A percentile compares a stretch with the other conserved stretches of the same genome.
These are phyloP conservation scores for Colletotrichum karsti DNA, from an alignment of 2,329 filamentous ascomycete species.

Conservation along the genomic window DNA sequence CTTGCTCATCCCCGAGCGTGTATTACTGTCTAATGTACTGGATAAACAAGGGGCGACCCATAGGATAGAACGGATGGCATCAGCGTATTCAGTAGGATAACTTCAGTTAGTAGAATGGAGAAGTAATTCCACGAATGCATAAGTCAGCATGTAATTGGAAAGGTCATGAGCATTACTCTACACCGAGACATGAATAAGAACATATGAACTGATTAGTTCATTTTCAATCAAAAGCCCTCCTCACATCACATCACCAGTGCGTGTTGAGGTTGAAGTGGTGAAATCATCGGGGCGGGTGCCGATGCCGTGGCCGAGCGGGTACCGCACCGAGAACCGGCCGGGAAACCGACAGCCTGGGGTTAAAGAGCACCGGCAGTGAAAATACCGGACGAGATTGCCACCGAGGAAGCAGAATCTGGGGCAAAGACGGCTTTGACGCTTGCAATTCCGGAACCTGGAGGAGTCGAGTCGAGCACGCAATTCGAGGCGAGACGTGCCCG, in stretches of 20 bases:
- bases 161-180: too few relatives aligned
- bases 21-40: neutral
- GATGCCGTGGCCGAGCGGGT: conserved; percentile 26
- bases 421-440: conserved; percentile 12
- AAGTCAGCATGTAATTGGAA: too few relatives aligned
- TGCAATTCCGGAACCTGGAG: conserved; percentile 8
- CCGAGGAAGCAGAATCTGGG: conserved; percentile 20
- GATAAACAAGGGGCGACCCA: neutral
- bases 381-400: conserved; percentile 19
- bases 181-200: too few relatives aligned
- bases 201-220: too few relatives aligned
- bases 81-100: neutral
- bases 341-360: conserved; percentile 21
- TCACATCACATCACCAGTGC: neutral
- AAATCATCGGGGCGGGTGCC: conserved; percentile 19
- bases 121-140: too few relatives aligned
- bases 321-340: conserved; percentile 21
- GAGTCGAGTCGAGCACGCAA: conserved; percentile 25
- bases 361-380: neutral
- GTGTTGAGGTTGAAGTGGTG: neutral
- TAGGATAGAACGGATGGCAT: neutral
- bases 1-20: neutral
- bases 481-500: conserved; percentile 15
- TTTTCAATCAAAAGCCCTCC: neutral
- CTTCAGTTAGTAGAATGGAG: neutral